These are phyloP conservation scores for Heterobasidion irregulare DNA, from an alignment of 1,284 basidiomycete genomes.

Conservation along the genomic window DNA sequence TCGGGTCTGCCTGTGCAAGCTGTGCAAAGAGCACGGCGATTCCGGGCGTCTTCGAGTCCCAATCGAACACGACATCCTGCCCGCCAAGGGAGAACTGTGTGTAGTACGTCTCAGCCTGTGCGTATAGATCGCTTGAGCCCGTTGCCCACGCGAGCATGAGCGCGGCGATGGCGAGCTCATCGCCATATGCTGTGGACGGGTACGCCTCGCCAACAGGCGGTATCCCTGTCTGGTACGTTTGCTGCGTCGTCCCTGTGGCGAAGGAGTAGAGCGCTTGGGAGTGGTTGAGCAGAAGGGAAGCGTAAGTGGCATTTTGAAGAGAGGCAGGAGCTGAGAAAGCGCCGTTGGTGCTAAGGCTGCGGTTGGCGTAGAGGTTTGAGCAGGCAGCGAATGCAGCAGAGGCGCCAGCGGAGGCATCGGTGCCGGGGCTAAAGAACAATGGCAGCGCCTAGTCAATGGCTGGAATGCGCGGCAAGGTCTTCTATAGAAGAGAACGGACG, in stretches of 20 bases:
- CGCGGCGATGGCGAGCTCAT: conserved; percentile 69
- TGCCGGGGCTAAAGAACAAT: conserved; percentile 53
- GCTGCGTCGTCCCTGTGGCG: conserved; percentile 54
- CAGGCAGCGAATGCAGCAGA: conserved; percentile 85
- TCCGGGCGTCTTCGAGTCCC: conserved; percentile 80
- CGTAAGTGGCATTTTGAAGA: conserved; percentile 70
- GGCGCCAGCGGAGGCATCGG: conserved; percentile 79
- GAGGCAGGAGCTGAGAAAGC: conserved; percentile 52
- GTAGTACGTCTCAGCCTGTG: conserved; percentile 62
- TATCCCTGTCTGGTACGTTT: conserved; percentile 59
- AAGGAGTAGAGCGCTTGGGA: conserved; percentile 69
- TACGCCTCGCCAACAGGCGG: conserved; percentile 63
- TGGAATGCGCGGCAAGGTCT: neutral
- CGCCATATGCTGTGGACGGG: conserved; percentile 60
- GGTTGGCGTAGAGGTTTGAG: conserved; percentile 66
- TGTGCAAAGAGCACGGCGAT: conserved; percentile 69
- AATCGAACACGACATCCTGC: conserved; percentile 69
- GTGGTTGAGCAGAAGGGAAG: conserved; percentile 60
- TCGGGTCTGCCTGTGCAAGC: conserved; percentile 44
- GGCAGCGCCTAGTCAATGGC: neutral
- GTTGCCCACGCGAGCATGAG: conserved; percentile 69
- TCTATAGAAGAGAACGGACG: neutral
- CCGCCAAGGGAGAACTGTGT: conserved; percentile 45
- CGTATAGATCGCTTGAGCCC: conserved; percentile 53
- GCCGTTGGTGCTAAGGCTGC: conserved; percentile 21